phyloP scores from a whole-genome alignment of 352 stramenopile species.

The Globisporangium paddicum region DNA sequence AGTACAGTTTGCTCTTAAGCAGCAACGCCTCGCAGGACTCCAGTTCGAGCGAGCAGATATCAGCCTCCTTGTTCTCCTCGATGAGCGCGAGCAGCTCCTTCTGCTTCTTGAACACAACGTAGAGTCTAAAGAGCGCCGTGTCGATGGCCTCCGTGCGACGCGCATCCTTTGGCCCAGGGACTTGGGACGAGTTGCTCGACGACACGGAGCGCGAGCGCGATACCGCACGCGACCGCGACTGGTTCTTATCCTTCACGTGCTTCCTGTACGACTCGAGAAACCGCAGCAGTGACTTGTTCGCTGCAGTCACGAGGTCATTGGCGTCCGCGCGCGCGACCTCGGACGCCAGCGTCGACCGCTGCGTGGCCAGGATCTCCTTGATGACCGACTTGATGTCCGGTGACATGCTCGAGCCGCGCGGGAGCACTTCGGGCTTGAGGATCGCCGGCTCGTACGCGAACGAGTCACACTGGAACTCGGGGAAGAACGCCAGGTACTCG shows the following conservation, averaged over 20 bases:
- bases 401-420: conserved; percentile 60
- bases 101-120: conserved; percentile 72
- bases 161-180: conserved; percentile 48
- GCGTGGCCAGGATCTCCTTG: conserved; percentile 51
- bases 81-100: conserved; percentile 78
- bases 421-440: conserved; percentile 80
- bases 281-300: conserved; percentile 74
- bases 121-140: conserved; percentile 78
- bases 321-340: conserved; percentile 60
- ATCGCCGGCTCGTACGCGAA: conserved; percentile 84
- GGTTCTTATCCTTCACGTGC: conserved; percentile 70
- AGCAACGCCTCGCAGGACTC: conserved; percentile 64
- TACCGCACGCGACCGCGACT: conserved; percentile 27
- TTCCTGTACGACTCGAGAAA: conserved; percentile 82
- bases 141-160: conserved; percentile 80
- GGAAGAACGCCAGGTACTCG: conserved; percentile 87
- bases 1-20: conserved; percentile 75
- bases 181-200: conserved; percentile 13
- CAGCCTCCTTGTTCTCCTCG: conserved; percentile 54
- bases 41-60: conserved; percentile 58
- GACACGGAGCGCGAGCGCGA: conserved; percentile 39
- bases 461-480: conserved; percentile 68
- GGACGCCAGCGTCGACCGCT: conserved; percentile 36
- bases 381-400: conserved; percentile 80
- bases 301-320: conserved; percentile 46